Evolutionary conservation across 192 early-diverging fungal genomes (phyloP).

Genomic region (Coemansia sp.): DNA sequence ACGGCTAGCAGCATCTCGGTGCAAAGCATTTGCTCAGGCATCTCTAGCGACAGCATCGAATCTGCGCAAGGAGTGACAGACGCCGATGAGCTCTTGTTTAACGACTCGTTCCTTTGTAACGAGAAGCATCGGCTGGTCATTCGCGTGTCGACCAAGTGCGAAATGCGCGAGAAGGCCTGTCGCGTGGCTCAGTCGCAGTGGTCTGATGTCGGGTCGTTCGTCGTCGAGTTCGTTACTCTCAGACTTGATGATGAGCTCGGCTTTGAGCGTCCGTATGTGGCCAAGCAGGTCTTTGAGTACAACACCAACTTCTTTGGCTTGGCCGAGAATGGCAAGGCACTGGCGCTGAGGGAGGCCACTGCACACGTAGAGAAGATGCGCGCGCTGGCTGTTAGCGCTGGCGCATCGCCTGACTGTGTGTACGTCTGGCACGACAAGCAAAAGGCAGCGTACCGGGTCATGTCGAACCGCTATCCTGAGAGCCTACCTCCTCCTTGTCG

Average conservation of each 20-base stretch:
- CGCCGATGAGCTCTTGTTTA: slow-evolving; percentile 40
- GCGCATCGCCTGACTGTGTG: slow-evolving; percentile 32
- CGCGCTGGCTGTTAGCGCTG: slow-evolving; percentile 17
- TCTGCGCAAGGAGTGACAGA: not conserved
- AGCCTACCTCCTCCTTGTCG: slow-evolving; percentile 46
- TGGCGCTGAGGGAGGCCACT: slow-evolving; percentile 26
- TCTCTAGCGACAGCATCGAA: slow-evolving; percentile 13
- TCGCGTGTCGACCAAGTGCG: slow-evolving; percentile 11
- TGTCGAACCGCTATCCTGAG: slow-evolving; percentile 36
- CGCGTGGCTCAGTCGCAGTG: slow-evolving; percentile 37
- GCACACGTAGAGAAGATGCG: slow-evolving; percentile 31
- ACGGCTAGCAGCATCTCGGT: slow-evolving; percentile 54
- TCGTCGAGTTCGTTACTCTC: slow-evolving; percentile 21
- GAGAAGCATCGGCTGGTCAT: slow-evolving; percentile 47
- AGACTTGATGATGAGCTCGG: slow-evolving; percentile 31
- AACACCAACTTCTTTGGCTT: slow-evolving; percentile 49
- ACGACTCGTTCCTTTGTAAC: slow-evolving; percentile 48
- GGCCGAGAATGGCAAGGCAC: slow-evolving; percentile 39
- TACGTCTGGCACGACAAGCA: slow-evolving; percentile 56
- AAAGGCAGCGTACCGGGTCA: slow-evolving; percentile 52
- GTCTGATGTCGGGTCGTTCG: slow-evolving; percentile 37
- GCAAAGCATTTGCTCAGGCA: slow-evolving; percentile 47
- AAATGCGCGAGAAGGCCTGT: slow-evolving; percentile 20
- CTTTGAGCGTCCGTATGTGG: slow-evolving; percentile 27
- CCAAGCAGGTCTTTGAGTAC: slow-evolving; percentile 39